phyloP scores from a whole-genome alignment of 768 basidiomycete genomes.

The Tylopilus balloui region DNA sequence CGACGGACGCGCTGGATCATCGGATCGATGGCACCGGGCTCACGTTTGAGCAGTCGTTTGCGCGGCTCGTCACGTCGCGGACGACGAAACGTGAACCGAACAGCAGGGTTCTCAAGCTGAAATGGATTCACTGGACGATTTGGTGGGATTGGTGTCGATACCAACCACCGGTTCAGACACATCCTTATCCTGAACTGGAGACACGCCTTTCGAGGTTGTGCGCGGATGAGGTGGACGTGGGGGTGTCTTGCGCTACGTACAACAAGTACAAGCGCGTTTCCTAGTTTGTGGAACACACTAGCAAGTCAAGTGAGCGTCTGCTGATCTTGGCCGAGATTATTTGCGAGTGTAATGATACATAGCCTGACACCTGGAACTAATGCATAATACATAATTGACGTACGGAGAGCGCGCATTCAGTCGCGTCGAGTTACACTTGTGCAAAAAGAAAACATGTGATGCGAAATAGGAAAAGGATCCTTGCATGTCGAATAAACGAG shows the following conservation, averaged over 20 bases:
- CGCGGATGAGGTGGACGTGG: constrained; percentile 26
- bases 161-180: constrained; percentile 17
- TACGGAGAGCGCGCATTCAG: constrained; percentile 1
- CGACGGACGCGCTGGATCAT: constrained; percentile 19
- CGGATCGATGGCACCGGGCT: constrained; percentile 22
- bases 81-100: constrained; percentile 20
- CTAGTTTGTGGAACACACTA: constrained; percentile 4
- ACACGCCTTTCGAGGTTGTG: constrained; percentile 20
- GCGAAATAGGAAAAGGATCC: constrained; percentile 5
- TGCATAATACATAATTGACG: constrained; percentile 14
- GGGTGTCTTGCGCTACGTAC: constrained; percentile 27
- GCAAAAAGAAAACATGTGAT: constrained; percentile 4
- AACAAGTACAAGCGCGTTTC: constrained; percentile 33
- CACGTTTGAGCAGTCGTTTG: constrained; percentile 28
- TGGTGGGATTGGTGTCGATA: constrained; percentile 29
- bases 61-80: constrained; percentile 22
- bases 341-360: constrained; percentile 7
- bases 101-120: constrained; percentile 26
- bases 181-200: constrained; percentile 25
- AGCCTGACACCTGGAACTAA: constrained; percentile 21
- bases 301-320: constrained; percentile 7
- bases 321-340: not conserved
- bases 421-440: not conserved
- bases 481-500: constrained; percentile 9
- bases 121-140: constrained; percentile 32